A percentile compares a stretch with the other conserved stretches of the same genome.
phyloP scores from a whole-genome alignment of 148 eudicot species.

The Limonium bicolor region DNA sequence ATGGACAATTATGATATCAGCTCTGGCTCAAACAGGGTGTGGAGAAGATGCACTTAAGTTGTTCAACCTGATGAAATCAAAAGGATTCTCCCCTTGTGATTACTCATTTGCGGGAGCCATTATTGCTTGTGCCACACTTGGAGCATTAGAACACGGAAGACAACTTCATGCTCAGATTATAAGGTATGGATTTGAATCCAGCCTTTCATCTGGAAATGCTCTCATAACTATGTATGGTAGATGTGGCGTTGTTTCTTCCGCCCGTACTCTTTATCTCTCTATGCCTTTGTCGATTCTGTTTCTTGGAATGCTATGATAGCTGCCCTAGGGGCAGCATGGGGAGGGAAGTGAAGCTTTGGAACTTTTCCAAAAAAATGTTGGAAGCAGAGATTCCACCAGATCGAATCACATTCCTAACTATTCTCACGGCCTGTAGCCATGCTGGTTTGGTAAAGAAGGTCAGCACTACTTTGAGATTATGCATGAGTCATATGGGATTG shows the following conservation, averaged over 20 bases:
- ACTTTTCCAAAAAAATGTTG: constrained; percentile 44
- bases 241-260: constrained; percentile 43
- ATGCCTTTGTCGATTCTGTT: constrained; percentile 40
- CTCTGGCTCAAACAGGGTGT: constrained; percentile 39
- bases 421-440: constrained; percentile 58
- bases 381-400: constrained; percentile 29
- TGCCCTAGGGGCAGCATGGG: constrained; percentile 50
- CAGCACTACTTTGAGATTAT: constrained; percentile 28
- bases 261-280: constrained; percentile 18
- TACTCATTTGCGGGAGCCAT: constrained; percentile 45
- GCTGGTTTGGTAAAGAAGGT: constrained; percentile 45
- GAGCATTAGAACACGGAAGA: constrained; percentile 39
- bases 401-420: constrained; percentile 40
- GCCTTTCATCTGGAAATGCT: constrained; percentile 51
- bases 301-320: constrained; percentile 69
- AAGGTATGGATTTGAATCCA: constrained; percentile 29
- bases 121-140: constrained; percentile 40
- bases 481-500: constrained; percentile 19
- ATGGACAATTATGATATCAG: constrained; percentile 52
- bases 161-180: constrained; percentile 46
- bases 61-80: constrained; percentile 36
- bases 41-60: constrained; percentile 44
- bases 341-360: constrained; percentile 34
- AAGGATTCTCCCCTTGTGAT: constrained; percentile 48
- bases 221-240: constrained; percentile 57